A percentile compares a stretch with the other conserved stretches of the same genome.
Evolutionary conservation across 1,284 basidiomycete genomes (phyloP).

Genomic region (Filobasidium uniguttulatum): DNA sequence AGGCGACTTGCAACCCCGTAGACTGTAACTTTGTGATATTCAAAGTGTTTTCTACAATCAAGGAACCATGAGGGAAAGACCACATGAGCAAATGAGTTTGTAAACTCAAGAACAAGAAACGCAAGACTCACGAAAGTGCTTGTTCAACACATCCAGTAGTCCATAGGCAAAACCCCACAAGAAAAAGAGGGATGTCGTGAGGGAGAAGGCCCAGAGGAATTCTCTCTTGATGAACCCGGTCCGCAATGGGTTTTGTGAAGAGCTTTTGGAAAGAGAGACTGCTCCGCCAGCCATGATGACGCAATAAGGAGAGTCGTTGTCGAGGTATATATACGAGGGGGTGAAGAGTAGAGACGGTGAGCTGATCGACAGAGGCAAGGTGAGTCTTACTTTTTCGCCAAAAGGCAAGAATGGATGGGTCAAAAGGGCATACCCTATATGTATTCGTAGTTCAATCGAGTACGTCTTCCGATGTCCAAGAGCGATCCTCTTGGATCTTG

Average conservation of each 20-base stretch:
- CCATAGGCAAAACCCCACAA: conserved; percentile 50
- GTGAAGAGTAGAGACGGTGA: too few relatives aligned
- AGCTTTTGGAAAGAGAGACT: conserved; percentile 10
- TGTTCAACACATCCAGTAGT: conserved; percentile 63
- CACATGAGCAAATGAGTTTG: not conserved
- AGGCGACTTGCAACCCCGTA: conserved; percentile 70
- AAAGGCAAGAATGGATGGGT: too few relatives aligned
- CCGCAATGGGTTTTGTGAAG: conserved; percentile 25
- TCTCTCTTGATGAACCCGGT: conserved; percentile 26
- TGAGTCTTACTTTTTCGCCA: too few relatives aligned
- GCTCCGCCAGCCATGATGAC: conserved; percentile 32
- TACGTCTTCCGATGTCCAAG: too few relatives aligned
- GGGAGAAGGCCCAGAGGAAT: conserved; percentile 45
- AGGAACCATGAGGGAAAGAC: conserved; percentile 37
- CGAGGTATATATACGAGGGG: too few relatives aligned
- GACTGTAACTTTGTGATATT: conserved; percentile 63
- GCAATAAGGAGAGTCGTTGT: not conserved
- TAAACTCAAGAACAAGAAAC: conserved; percentile 24
- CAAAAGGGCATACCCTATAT: too few relatives aligned
- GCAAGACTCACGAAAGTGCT: conserved; percentile 52
- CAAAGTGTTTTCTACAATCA: conserved; percentile 49
- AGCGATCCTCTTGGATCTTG: too few relatives aligned
- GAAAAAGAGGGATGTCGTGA: conserved; percentile 68
- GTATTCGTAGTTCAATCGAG: too few relatives aligned
- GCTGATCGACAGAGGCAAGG: too few relatives aligned